These are phyloP conservation scores for Mucor plumbeus DNA, from an alignment of 371 early-diverging fungal species.

Conservation along the genomic window DNA sequence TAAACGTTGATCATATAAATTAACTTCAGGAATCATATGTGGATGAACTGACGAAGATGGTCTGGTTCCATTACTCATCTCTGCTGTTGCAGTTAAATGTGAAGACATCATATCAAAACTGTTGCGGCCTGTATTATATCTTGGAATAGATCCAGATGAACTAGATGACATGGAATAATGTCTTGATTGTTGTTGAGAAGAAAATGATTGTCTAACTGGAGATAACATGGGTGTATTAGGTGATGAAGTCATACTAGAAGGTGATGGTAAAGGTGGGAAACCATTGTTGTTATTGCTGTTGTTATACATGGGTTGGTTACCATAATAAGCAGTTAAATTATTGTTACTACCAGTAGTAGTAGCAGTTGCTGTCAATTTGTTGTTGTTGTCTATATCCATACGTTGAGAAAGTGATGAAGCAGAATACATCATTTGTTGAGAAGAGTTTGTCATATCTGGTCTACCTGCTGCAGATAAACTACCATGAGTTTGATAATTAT, in stretches of 20 bases:
- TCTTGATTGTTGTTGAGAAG: slow-evolving; percentile 30
- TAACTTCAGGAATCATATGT: slow-evolving; percentile 32
- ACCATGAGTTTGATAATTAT: slow-evolving; percentile 10
- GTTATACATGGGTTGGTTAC: slow-evolving; percentile 23
- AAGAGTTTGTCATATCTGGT: slow-evolving; percentile 47
- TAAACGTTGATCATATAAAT: slow-evolving; percentile 16
- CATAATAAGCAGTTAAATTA: slow-evolving; percentile 22
- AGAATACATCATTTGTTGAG: slow-evolving; percentile 30
- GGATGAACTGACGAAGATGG: slow-evolving; percentile 25
- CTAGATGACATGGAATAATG: slow-evolving; percentile 33
- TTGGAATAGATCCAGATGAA: slow-evolving; percentile 24
- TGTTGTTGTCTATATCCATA: slow-evolving; percentile 31
- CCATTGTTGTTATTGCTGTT: slow-evolving; percentile 22
- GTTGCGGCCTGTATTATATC: slow-evolving; percentile 18
- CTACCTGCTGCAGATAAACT: slow-evolving; percentile 33
- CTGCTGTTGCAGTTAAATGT: neutral
- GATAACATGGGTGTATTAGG: slow-evolving; percentile 50
- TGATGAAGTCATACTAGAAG: slow-evolving; percentile 44
- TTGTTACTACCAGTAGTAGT: neutral
- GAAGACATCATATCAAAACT: slow-evolving; percentile 29
- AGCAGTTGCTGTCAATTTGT: slow-evolving; percentile 12
- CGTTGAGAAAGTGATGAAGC: slow-evolving; percentile 25
- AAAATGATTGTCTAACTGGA: slow-evolving; percentile 41
- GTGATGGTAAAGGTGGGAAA: slow-evolving; percentile 42
- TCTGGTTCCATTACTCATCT: neutral